Evolutionary conservation across 257 asterid species (phyloP), one percentile per base, ranked within the genome.

Genomic region (Gardenia jasminoides): DNA sequence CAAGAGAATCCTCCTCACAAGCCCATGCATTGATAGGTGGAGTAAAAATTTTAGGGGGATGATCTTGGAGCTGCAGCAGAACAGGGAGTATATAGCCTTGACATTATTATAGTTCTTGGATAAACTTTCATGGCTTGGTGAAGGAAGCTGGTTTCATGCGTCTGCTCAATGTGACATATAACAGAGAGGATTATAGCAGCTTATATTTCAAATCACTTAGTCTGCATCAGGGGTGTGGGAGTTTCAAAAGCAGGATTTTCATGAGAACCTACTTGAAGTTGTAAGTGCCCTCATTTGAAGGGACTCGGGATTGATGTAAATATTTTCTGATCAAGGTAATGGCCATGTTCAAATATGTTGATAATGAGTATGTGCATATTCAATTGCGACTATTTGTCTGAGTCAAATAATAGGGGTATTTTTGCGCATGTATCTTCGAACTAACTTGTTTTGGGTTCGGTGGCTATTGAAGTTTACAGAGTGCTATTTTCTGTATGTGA

Each of bases 11-110:
- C 70, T 46, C 74, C 43, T 58, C 12, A 8, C 61, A 72, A 30
- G 46, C 77, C 56, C n/a, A 78, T 4, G 77, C 75, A 72, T 26
- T 80, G 76, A 64, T 50, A 36, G 54, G 78, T 67, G 76, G 71
- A 44, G 13, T 26, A 46, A 26, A 61, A 47, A 39, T 71, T 24
- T 48, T 54, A 70, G 39, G 24, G 26, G 44, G 36, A 20, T n/a
- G 10, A 41, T 59, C 78, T 41, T 17, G 71, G n/a, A 73, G 56
- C 46, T 61, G 58, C 70, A 33, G 68, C 41, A 24, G 36, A 39
- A 68, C 13, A 39, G 30, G 50, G 30, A 67, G 65, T 12, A 7
- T 22, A 58, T 58, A 22, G 22, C 28, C 10, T 58, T 22, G 24
- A 20, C 33, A 19, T 52, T 46, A 0, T 52, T 46, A 8, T 44